phyloP scores from a whole-genome alignment of 2,329 filamentous ascomycete species.

The Botryotinia globosa region DNA sequence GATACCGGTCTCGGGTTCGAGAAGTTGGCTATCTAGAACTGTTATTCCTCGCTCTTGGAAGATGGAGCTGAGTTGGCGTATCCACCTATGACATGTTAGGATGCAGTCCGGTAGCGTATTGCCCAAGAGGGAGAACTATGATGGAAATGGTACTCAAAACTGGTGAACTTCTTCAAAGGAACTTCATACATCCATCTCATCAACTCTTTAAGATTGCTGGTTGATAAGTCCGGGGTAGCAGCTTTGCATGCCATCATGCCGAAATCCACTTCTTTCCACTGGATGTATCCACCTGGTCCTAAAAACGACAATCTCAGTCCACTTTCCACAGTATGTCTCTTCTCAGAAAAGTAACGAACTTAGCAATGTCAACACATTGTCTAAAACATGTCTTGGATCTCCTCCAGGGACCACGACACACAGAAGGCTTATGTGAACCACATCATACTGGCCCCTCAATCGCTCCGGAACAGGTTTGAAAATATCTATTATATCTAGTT shows the following conservation, averaged over 20 bases:
- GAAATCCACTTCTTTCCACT: slow-evolving; percentile 16
- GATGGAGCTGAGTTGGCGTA: slow-evolving; percentile 6
- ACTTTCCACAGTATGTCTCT: background rate
- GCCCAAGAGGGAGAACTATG: background rate
- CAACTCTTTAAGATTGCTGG: background rate
- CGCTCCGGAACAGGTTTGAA: background rate
- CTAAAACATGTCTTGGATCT: slow-evolving; percentile 12
- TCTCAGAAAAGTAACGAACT: background rate
- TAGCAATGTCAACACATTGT: slow-evolving; percentile 2
- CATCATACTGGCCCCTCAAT: background rate
- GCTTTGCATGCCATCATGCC: background rate
- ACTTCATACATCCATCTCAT: background rate
- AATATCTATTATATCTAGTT: slow-evolving; percentile 8
- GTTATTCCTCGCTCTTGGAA: slow-evolving; percentile 1
- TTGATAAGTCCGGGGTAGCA: background rate
- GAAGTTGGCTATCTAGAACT: background rate
- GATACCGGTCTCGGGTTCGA: background rate
- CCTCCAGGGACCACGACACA: background rate
- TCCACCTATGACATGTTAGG: background rate
- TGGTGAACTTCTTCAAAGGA: background rate
- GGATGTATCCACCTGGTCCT: slow-evolving; percentile 17
- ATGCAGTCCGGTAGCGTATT: background rate
- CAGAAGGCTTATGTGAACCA: slow-evolving; percentile 13
- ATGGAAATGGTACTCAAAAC: background rate
- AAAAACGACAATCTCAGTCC: background rate